These are phyloP conservation scores for Hymenoscyphus albidus DNA, from an alignment of 2,329 filamentous ascomycete genomes.

Conservation along the genomic window DNA sequence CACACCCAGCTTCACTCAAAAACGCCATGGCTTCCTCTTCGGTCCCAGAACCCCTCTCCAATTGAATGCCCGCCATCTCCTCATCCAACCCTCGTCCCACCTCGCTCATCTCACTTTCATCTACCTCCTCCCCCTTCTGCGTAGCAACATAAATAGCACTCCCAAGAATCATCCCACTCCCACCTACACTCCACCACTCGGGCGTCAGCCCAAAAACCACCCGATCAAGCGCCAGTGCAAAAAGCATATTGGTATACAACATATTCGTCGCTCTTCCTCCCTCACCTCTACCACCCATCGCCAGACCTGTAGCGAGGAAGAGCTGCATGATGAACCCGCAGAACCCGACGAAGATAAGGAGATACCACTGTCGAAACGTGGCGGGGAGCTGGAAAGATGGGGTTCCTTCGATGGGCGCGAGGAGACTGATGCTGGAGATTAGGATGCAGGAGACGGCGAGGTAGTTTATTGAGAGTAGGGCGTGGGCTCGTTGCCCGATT, in stretches of 20 bases:
- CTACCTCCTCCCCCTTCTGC: background rate
- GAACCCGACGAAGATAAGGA: conserved; percentile 64
- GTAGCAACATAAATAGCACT: conserved; percentile 62
- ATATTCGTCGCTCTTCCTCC: conserved; percentile 56
- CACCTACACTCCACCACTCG: conserved; percentile 53
- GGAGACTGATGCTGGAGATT: conserved; percentile 60
- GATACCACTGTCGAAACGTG: conserved; percentile 51
- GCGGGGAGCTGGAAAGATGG: conserved; percentile 41
- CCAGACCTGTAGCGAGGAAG: conserved; percentile 72
- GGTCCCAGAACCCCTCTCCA: background rate
- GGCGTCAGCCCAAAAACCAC: conserved; percentile 59
- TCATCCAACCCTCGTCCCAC: background rate
- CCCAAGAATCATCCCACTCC: conserved; percentile 60
- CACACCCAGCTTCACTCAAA: background rate
- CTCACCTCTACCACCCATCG: conserved; percentile 27
- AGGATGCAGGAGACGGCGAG: conserved; percentile 69
- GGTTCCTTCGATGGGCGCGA: conserved; percentile 40
- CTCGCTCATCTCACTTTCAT: conserved; percentile 1
- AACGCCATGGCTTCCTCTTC: background rate
- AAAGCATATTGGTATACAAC: conserved; percentile 68
- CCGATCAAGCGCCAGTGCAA: conserved; percentile 62
- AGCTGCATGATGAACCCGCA: conserved; percentile 85
- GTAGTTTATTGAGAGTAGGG: conserved; percentile 82
- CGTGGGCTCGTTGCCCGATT: conserved; percentile 76
- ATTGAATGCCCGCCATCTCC: background rate